A percentile compares a stretch with the other conserved stretches of the same genome.
phyloP scores from a whole-genome alignment of 2,329 filamentous ascomycete genomes.

The Monosporascus sp. region DNA sequence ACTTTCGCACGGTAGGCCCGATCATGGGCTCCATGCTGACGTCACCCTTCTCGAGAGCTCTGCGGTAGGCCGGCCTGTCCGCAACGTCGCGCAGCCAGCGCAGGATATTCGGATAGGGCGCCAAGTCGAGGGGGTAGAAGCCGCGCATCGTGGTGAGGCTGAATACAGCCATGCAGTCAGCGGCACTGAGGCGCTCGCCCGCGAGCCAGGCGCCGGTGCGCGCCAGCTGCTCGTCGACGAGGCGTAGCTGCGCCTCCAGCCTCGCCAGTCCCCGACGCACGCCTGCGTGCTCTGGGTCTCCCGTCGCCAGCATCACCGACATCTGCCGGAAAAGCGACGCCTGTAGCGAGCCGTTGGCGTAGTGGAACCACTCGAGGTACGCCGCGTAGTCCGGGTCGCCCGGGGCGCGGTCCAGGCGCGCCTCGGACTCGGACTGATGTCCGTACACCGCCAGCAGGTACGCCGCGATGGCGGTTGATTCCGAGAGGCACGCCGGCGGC shows the following conservation, averaged over 20 bases:
- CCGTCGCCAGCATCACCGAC: background rate
- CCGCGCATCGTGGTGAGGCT: slow-evolving; percentile 4
- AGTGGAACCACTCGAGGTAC: slow-evolving; percentile 6
- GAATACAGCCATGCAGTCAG: slow-evolving; percentile 5
- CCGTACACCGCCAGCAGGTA: slow-evolving; percentile 2
- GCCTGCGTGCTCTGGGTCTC: background rate
- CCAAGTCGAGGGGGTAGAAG: slow-evolving; percentile 1
- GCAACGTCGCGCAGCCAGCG: slow-evolving; percentile 4
- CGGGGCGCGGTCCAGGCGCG: slow-evolving; percentile 1
- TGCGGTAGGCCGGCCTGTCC: slow-evolving; percentile 2
- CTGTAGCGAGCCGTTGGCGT: slow-evolving; percentile 5
- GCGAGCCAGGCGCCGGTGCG: slow-evolving; percentile 4
- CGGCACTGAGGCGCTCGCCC: slow-evolving; percentile 1
- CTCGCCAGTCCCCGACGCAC: background rate
- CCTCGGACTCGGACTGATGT: background rate
- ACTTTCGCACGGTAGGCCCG: slow-evolving; percentile 1
- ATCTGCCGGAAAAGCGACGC: slow-evolving; percentile 1
- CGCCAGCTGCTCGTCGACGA: slow-evolving; percentile 3
- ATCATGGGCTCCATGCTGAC: slow-evolving; percentile 6
- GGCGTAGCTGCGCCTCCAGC: slow-evolving; percentile 1
- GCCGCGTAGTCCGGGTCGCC: slow-evolving; percentile 2
- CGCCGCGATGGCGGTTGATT: slow-evolving; percentile 1
- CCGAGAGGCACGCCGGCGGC: slow-evolving; percentile 1
- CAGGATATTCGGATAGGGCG: slow-evolving; percentile 4
- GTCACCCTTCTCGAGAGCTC: slow-evolving; percentile 4